Evolutionary conservation across 495 filamentous ascomycete genomes (phyloP), one percentile per base, ranked within the genome.

Genomic region (Hyaloscypha variabilis): DNA sequence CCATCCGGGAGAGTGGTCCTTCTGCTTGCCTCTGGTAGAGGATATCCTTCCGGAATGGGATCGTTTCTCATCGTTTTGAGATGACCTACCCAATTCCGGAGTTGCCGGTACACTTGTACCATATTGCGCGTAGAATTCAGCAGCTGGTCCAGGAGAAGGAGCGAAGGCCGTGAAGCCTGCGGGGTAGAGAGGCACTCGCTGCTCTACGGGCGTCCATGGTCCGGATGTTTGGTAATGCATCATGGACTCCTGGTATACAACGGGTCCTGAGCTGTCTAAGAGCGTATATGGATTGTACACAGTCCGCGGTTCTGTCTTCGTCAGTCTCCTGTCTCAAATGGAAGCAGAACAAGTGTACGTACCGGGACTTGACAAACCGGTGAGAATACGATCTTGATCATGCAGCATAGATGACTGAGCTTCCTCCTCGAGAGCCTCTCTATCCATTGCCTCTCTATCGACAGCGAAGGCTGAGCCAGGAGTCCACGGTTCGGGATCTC

Each of bases 141-240:
- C 53, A 34, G 28, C 34, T 24, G 59, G 54, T 25, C 66, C 61
- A 36, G 60, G 66, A 46, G 61, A 64, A 10, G 66, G 39, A 25
- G 60, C 46, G 34, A 67, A 67, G 5, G 23, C 65, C 23, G 21
- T 54, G 53, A 14, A 52, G 5, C 39, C 65, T 3, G 59, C 19
- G 2, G 53, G 0, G 26, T 63, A 63, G 14, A 21, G 8, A 14
- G 29, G 24, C 11, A 42, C n/a, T 29, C 56, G 59, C 25, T n/a
- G 60, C 11, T 25, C 29, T 4, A 67, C 58, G 24, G 52, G 60
- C 42, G 26, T 67, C 65, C 65, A 67, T 14, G 65, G 65, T 5
- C 17, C 42, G 13, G 17, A 46, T 4, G 17, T 46, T 17, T 46
- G 39, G 17, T 46, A 54, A 25, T 54, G 6, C 3, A 3, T 1